Base-by-base conservation (phyloP, 2,329 filamentous ascomycete species). In the Ophiostoma sp. region DNA sequence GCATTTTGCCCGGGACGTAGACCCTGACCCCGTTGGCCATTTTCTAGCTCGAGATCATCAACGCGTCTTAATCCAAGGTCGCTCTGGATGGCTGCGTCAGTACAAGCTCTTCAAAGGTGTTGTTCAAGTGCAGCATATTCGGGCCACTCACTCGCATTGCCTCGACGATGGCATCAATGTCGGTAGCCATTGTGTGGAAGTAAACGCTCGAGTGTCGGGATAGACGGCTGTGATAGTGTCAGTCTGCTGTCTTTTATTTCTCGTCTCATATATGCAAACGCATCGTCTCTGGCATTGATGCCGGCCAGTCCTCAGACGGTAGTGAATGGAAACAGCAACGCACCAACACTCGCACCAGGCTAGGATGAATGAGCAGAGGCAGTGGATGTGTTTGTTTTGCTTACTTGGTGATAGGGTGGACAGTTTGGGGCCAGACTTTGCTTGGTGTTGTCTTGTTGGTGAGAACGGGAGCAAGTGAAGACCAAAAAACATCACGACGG, bases 41-140 rank as follows among this genome's bases (percentile, higher is more conserved):
- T 71, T 23, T 72, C 72, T 15, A 74, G 68, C 20, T 73, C 67
- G 2, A 74, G 71, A 39, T 74, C 72, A 27, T 74, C 70, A 3
- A 74, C 71, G 3, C 73, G 70, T 1, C 52, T 23, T 13, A 67
- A 31, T 7, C 73, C 73, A 5, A 74, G 69, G 20, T 74, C 73
- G n/a, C 62, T 70, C 73, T 74, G 4, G 1, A 7, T 4, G 20
- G 11, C 15, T 48, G 44, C 7, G 66, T 71, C 15, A 71, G 52
- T 33, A 10, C 35, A 20, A 17, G 10, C 7, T 39, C 20, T 23
- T 15, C 27, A 31, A 31, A 13, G 15, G 13, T 20, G 41, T 39
- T 2, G 10, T 17, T 41, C 3, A 13, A 4, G 65, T 20, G 4
- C 4, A 27, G 7, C 7, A 11, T 65, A 23, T 8, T 27, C 11